Percentiles rank a stretch among this genome's conserved stretches.
These are phyloP conservation scores for Croton setiger DNA, from an alignment of 441 rosid species.

Conservation along the genomic window DNA sequence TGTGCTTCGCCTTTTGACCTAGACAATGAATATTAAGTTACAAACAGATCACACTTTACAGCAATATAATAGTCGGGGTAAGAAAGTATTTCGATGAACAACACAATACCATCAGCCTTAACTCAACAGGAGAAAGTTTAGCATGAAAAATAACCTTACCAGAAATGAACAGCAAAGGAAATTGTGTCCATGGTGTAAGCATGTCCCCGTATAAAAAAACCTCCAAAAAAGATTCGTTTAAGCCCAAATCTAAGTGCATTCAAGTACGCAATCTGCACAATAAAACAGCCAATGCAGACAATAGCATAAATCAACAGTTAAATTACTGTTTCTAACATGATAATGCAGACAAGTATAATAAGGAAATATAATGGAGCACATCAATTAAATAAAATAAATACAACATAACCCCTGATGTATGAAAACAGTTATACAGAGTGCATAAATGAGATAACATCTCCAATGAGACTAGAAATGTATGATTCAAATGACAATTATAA, in stretches of 20 bases:
- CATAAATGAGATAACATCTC: neutral
- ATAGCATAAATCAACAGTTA: conserved; percentile 4
- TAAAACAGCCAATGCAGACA: conserved; percentile 11
- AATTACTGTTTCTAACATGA: neutral
- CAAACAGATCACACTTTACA: conserved; percentile 5
- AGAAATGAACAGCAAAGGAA: conserved; percentile 90
- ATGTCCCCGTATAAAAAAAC: conserved; percentile 90
- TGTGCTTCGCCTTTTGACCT: conserved; percentile 97
- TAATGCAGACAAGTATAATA: conserved; percentile 8
- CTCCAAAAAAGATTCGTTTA: conserved; percentile 85
- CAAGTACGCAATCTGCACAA: conserved; percentile 71
- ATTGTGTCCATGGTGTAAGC: conserved; percentile 98
- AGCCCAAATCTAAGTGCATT: conserved; percentile 91
- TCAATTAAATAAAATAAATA: conserved; percentile 1
- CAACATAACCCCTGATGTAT: neutral
- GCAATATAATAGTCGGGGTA: conserved; percentile 14
- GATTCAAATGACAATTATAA: conserved; percentile 5
- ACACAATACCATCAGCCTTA: conserved; percentile 6
- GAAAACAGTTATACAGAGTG: neutral
- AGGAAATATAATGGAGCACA: conserved; percentile 3
- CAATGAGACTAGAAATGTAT: neutral
- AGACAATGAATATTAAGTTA: conserved; percentile 19
- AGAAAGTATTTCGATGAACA: neutral
- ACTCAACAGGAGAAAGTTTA: neutral
- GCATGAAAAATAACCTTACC: conserved; percentile 37